Conservation (phyloP, 495 filamentous ascomycete genomes). For the Parmelia sp. region DNA sequence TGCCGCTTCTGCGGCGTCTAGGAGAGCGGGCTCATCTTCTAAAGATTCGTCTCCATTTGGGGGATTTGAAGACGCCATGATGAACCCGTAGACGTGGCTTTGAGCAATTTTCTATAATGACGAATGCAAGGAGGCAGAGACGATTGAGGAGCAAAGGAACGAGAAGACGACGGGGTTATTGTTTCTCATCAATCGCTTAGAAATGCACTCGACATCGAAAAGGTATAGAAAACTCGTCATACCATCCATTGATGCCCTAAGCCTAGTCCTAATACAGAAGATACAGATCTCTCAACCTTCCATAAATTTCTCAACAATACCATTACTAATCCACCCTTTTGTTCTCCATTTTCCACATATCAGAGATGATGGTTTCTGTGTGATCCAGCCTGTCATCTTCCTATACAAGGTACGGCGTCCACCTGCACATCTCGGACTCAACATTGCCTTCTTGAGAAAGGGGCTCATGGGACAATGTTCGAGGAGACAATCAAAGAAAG, state of each 20-base stretch:
- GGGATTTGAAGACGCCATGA: slow-evolving; percentile 44
- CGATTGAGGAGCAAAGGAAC: not conserved
- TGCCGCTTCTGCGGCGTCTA: slow-evolving; percentile 64
- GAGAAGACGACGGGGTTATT: not conserved
- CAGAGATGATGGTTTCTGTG: not conserved
- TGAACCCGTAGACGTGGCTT: slow-evolving; percentile 15
- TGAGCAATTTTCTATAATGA: not conserved
- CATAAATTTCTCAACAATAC: slow-evolving; percentile 5
- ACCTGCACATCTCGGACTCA: not conserved
- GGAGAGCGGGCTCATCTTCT: slow-evolving; percentile 50
- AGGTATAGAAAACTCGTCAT: slow-evolving; percentile 14
- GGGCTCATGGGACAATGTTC: not conserved
- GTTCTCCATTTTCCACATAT: slow-evolving; percentile 2
- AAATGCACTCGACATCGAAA: slow-evolving; percentile 8
- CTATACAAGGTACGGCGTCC: not conserved
- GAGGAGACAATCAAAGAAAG: not conserved
- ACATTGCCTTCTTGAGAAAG: not conserved
- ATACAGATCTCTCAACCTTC: slow-evolving; percentile 1
- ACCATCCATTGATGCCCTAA: not conserved
- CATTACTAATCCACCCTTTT: slow-evolving; percentile 4
- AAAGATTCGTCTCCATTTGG: slow-evolving; percentile 42
- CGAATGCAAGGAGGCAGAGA: not conserved
- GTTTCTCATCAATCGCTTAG: slow-evolving; percentile 10
- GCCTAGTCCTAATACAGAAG: not conserved
- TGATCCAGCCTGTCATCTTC: slow-evolving; percentile 8